Evolutionary conservation across 1,139 yeast species (phyloP).

Genomic region (Pichia sp.): DNA sequence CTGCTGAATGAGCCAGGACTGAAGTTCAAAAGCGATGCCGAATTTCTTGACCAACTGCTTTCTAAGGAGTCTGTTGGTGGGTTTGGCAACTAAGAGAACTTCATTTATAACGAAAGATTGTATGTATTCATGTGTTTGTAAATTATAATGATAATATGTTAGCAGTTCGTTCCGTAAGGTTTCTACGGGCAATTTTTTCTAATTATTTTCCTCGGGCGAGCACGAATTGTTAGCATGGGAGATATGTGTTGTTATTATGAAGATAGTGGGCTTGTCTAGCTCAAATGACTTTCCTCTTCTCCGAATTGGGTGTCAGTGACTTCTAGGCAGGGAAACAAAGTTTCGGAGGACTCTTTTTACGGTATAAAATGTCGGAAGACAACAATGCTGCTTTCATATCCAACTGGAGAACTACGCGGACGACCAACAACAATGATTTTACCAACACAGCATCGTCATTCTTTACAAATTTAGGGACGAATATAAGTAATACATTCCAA

Average conservation of each 20-base stretch:
- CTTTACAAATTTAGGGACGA: slow-evolving; percentile 25
- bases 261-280: background rate
- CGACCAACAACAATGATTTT: slow-evolving; percentile 14
- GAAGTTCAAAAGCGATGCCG: slow-evolving; percentile 15
- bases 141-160: background rate
- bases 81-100: background rate
- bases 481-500: slow-evolving; percentile 22
- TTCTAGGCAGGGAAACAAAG: background rate
- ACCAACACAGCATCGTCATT: slow-evolving; percentile 23
- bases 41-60: slow-evolving; percentile 16
- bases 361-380: slow-evolving; percentile 13
- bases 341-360: background rate
- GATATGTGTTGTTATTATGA: background rate
- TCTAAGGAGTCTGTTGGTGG: slow-evolving; percentile 7
- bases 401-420: slow-evolving; percentile 26
- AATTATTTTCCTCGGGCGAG: background rate
- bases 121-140: background rate
- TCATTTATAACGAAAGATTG: background rate
- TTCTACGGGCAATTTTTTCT: background rate
- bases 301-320: background rate
- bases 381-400: slow-evolving; percentile 24
- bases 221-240: background rate
- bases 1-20: slow-evolving; percentile 9
- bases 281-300: background rate
- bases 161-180: background rate